These are phyloP conservation scores for Pelargonium myrrhifolium DNA, from an alignment of 441 rosid species.

Conservation along the genomic window DNA sequence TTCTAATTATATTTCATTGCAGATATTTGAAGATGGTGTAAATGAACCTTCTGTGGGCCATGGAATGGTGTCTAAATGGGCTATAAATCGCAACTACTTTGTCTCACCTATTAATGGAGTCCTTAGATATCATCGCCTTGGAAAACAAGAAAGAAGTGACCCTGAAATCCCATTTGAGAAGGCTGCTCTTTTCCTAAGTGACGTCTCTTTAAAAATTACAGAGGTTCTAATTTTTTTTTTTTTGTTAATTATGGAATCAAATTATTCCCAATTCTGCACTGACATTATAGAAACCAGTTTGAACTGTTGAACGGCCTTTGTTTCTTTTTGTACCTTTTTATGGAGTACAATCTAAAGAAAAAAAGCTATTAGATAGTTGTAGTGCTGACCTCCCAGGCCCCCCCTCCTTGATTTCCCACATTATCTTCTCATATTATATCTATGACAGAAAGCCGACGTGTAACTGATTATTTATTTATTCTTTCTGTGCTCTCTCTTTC, in stretches of 20 bases:
- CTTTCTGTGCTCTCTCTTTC: background rate
- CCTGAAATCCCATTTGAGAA: slow-evolving; percentile 92
- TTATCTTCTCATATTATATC: background rate
- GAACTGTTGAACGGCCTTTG: background rate
- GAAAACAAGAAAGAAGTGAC: slow-evolving; percentile 87
- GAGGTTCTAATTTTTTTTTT: slow-evolving; percentile 48
- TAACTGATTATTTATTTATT: background rate
- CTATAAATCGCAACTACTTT: slow-evolving; percentile 65
- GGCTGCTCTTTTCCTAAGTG: slow-evolving; percentile 68
- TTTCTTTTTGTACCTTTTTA: background rate
- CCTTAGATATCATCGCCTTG: slow-evolving; percentile 92
- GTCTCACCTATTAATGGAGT: slow-evolving; percentile 90
- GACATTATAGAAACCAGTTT: background rate
- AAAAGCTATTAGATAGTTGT: no score
- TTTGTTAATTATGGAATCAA: background rate
- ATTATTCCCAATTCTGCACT: background rate
- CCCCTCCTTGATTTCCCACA: background rate
- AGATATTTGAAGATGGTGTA: slow-evolving; percentile 98
- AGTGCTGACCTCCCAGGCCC: background rate
- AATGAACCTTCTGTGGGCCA: slow-evolving; percentile 41
- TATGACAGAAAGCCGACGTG: background rate
- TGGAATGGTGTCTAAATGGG: slow-evolving; percentile 58
- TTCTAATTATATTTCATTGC: slow-evolving; percentile 5
- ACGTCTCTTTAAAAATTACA: slow-evolving; percentile 70
- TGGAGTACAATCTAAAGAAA: background rate